Conservation (phyloP, 179 eudicot species). For the Beta lomatogona region DNA sequence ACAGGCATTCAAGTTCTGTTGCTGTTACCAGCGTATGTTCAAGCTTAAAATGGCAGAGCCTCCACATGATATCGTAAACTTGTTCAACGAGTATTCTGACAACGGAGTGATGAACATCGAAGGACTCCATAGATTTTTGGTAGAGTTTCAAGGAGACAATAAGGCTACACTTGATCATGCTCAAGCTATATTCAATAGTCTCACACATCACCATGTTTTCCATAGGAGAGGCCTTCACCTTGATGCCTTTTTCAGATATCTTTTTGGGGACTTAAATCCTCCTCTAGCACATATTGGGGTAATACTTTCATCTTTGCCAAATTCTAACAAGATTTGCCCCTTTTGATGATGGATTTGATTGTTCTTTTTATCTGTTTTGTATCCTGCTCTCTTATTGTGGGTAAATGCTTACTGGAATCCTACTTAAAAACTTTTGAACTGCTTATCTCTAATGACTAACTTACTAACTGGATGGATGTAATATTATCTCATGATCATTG, state of each 20-base stretch:
- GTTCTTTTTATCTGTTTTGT: neutral
- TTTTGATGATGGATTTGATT: neutral
- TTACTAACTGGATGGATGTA: no score
- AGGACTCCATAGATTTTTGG: conserved; percentile 37
- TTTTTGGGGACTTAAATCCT: conserved; percentile 51
- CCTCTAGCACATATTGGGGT: conserved; percentile 59
- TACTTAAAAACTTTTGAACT: no score
- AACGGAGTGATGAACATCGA: conserved; percentile 44
- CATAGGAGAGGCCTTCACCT: conserved; percentile 50
- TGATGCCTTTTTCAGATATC: conserved; percentile 52
- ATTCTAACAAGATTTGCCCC: neutral
- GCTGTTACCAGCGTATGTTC: conserved; percentile 50
- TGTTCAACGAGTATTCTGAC: conserved; percentile 47
- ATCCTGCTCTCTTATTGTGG: neutral
- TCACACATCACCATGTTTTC: conserved; percentile 43
- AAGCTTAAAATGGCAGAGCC: conserved; percentile 42
- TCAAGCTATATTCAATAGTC: conserved; percentile 38
- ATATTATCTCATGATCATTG: neutral
- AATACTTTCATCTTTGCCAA: neutral
- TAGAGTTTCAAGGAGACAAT: conserved; percentile 41
- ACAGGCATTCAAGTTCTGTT: conserved; percentile 53
- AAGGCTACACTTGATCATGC: conserved; percentile 42
- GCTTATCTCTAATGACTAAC: no score
- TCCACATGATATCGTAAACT: conserved; percentile 40
- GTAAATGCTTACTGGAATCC: no score